Evolutionary conservation across 495 filamentous ascomycete species (phyloP).

Genomic region (Penicillium parvum): DNA sequence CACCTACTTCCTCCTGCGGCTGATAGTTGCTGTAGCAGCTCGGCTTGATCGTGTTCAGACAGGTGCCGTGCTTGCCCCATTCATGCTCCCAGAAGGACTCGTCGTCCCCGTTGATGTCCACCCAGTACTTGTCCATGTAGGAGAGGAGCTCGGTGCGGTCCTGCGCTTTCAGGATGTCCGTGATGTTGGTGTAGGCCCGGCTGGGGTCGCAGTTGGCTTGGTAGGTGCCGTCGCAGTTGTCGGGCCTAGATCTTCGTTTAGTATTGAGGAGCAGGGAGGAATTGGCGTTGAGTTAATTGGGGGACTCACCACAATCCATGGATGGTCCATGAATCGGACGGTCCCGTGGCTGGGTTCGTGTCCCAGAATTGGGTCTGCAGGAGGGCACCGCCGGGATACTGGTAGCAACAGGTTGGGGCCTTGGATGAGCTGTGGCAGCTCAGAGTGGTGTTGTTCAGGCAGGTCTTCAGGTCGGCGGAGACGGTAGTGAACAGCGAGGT

Average conservation of each 20-base stretch:
- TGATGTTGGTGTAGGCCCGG: constrained; percentile 65
- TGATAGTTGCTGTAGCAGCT: constrained; percentile 67
- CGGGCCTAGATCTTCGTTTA: constrained; percentile 48
- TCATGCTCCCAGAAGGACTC: constrained; percentile 75
- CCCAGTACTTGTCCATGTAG: constrained; percentile 75
- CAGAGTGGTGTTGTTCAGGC: constrained; percentile 25
- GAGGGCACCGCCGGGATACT: constrained; percentile 66
- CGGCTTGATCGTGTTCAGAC: constrained; percentile 59
- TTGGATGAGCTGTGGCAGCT: constrained; percentile 39
- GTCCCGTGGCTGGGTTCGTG: constrained; percentile 56
- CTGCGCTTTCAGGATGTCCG: constrained; percentile 52
- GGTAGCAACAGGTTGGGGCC: constrained; percentile 68
- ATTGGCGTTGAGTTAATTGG: not conserved
- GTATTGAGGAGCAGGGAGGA: not conserved
- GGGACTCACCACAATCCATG: constrained; percentile 65
- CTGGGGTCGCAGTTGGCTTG: constrained; percentile 60
- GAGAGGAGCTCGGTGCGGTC: constrained; percentile 54
- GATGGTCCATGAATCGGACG: constrained; percentile 73
- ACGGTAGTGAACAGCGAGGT: constrained; percentile 19
- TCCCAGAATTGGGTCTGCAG: constrained; percentile 85
- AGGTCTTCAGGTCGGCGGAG: constrained; percentile 23
- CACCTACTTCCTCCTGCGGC: constrained; percentile 54
- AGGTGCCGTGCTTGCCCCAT: constrained; percentile 73
- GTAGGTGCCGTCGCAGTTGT: constrained; percentile 75
- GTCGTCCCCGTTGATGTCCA: constrained; percentile 52